These are phyloP conservation scores for Didymella glomerata DNA, from an alignment of 2,329 filamentous ascomycete genomes.

Conservation along the genomic window DNA sequence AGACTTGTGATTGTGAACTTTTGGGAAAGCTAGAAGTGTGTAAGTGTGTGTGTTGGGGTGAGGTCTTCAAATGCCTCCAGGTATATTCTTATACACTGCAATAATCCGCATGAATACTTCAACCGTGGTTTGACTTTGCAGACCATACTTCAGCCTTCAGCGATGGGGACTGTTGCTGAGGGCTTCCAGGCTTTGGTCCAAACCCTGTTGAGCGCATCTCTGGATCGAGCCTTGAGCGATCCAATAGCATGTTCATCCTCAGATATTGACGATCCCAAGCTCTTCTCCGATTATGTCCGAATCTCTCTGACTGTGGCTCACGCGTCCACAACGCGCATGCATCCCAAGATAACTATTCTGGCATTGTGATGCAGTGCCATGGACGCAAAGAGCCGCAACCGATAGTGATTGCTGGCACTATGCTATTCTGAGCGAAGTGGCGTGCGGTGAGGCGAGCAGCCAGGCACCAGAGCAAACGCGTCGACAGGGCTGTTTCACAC, in stretches of 20 bases:
- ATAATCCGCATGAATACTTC: not conserved
- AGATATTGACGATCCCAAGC: not conserved
- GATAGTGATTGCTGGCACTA: slow-evolving; percentile 18
- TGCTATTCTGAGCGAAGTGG: slow-evolving; percentile 19
- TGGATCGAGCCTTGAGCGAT: not conserved
- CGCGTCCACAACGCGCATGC: not conserved
- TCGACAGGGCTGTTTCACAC: slow-evolving; percentile 30
- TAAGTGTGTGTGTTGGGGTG: not conserved
- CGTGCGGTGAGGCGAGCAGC: slow-evolving; percentile 33
- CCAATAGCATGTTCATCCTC: not conserved
- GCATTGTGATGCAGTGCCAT: slow-evolving; percentile 2
- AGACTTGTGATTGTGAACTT: not conserved
- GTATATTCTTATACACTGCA: not conserved
- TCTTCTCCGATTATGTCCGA: slow-evolving; percentile 1
- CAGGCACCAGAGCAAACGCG: slow-evolving; percentile 38
- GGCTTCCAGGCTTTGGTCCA: not conserved
- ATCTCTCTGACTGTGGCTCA: not conserved
- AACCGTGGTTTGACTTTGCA: not conserved
- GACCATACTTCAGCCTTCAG: not conserved
- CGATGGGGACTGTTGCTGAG: not conserved
- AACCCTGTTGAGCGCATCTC: not conserved
- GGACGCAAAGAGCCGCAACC: slow-evolving; percentile 12
- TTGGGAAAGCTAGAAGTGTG: not conserved
- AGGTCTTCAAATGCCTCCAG: not conserved
- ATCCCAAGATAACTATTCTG: not conserved